phyloP scores from a whole-genome alignment of 495 filamentous ascomycete genomes.

The Daldinia concentrica region DNA sequence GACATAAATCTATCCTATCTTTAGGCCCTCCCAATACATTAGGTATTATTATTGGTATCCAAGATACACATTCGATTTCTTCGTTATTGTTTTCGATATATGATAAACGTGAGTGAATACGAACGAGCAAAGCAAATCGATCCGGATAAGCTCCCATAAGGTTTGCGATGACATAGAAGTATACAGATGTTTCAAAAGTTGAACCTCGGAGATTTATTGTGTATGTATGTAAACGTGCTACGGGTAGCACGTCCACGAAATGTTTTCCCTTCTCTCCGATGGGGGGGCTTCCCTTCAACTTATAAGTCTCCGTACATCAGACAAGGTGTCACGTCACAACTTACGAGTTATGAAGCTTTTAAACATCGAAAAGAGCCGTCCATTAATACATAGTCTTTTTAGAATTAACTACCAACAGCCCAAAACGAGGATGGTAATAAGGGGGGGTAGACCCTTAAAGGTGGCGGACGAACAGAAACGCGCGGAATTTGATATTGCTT shows the following conservation, averaged over 20 bases:
- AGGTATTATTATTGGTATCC: not conserved
- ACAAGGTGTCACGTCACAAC: constrained; percentile 2
- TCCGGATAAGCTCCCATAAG: not conserved
- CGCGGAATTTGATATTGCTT: constrained; percentile 30
- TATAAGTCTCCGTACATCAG: not conserved
- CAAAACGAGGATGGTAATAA: constrained; percentile 8
- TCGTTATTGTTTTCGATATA: not conserved
- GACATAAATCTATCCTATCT: not conserved
- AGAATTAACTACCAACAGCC: not conserved
- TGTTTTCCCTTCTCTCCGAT: not conserved
- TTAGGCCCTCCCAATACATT: not conserved
- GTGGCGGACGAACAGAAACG: constrained; percentile 22
- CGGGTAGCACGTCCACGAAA: constrained; percentile 14
- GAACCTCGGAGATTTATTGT: constrained; percentile 41
- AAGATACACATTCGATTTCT: not conserved
- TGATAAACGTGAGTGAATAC: not conserved
- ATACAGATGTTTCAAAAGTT: constrained; percentile 26
- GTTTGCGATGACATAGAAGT: not conserved
- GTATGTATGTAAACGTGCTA: constrained; percentile 21
- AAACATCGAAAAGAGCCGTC: not conserved
- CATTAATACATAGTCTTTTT: not conserved
- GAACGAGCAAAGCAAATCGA: not conserved
- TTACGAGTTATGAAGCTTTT: not conserved
- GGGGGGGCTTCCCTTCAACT: not conserved
- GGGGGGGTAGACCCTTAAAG: constrained; percentile 19